Evolutionary conservation across 2,329 filamentous ascomycete genomes (phyloP).

Genomic region (Aspergillus neotritici): DNA sequence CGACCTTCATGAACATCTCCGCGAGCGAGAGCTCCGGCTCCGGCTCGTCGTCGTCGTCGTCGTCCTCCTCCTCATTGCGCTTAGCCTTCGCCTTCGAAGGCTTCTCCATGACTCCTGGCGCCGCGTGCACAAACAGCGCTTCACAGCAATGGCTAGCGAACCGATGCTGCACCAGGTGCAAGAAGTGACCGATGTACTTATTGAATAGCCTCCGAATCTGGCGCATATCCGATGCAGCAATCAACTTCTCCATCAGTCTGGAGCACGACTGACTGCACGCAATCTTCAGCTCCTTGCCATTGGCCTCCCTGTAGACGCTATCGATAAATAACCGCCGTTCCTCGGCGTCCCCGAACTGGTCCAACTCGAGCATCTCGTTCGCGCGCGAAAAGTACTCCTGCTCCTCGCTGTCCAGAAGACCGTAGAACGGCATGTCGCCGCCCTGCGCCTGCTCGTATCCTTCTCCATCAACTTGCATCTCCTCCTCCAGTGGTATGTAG

Average conservation of each 20-base stretch:
- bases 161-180: constrained; percentile 85
- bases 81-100: constrained; percentile 44
- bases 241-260: constrained; percentile 82
- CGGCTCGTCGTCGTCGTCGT: constrained; percentile 38
- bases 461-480: constrained; percentile 1
- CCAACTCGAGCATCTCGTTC: constrained; percentile 82
- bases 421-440: constrained; percentile 74
- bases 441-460: constrained; percentile 20
- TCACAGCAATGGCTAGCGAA: constrained; percentile 98
- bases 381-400: constrained; percentile 92
- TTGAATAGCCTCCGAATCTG: constrained; percentile 86
- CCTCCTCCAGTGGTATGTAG: constrained; percentile 34
- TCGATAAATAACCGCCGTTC: constrained; percentile 66
- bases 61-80: constrained; percentile 32
- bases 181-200: constrained; percentile 79
- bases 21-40: constrained; percentile 65
- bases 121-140: constrained; percentile 78
- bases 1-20: constrained; percentile 71
- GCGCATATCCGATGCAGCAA: constrained; percentile 67
- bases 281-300: constrained; percentile 91
- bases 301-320: constrained; percentile 79
- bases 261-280: constrained; percentile 95
- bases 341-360: constrained; percentile 75
- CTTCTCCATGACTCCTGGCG: constrained; percentile 71
- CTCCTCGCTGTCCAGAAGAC: constrained; percentile 85